phyloP scores from a whole-genome alignment of 495 filamentous ascomycete genomes.

The Hypoxylon trugodes region DNA sequence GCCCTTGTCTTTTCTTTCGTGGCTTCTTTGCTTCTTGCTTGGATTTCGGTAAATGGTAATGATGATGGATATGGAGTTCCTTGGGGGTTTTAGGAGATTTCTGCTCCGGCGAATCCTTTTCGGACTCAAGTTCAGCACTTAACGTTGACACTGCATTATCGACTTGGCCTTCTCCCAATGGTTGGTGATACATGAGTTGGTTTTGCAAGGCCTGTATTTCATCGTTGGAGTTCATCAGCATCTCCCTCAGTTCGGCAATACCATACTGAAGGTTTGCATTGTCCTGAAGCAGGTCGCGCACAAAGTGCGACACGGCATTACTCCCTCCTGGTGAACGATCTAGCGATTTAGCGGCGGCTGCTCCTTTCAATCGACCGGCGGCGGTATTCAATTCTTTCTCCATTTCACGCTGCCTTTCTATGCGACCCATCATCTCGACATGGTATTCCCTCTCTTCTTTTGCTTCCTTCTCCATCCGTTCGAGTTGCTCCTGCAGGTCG shows the following conservation, averaged over 20 bases:
- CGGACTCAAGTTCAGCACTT: constrained; percentile 72
- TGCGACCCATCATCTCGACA: constrained; percentile 77
- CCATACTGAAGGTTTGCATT: constrained; percentile 92
- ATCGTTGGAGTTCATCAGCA: constrained; percentile 92
- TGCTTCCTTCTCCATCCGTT: constrained; percentile 86
- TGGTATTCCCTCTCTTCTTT: constrained; percentile 84
- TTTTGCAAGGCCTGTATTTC: constrained; percentile 88
- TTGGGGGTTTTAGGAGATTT: constrained; percentile 62
- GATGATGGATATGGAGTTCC: constrained; percentile 89
- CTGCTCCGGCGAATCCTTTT: constrained; percentile 48
- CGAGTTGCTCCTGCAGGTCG: constrained; percentile 84
- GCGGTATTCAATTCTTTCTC: constrained; percentile 80
- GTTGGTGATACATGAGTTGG: constrained; percentile 83
- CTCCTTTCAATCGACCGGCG: constrained; percentile 79
- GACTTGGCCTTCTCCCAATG: constrained; percentile 56
- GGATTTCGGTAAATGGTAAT: constrained; percentile 76
- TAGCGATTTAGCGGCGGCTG: constrained; percentile 70
- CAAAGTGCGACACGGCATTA: constrained; percentile 86
- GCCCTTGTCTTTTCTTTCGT: constrained; percentile 74
- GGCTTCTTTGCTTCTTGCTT: constrained; percentile 70
- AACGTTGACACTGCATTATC: constrained; percentile 62
- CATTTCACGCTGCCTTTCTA: constrained; percentile 78
- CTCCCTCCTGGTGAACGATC: constrained; percentile 62
- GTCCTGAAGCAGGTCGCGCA: constrained; percentile 93
- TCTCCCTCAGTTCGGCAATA: constrained; percentile 87